Evolutionary conservation across 768 basidiomycete genomes (phyloP).

Genomic region (Xerocomus spinulosus): DNA sequence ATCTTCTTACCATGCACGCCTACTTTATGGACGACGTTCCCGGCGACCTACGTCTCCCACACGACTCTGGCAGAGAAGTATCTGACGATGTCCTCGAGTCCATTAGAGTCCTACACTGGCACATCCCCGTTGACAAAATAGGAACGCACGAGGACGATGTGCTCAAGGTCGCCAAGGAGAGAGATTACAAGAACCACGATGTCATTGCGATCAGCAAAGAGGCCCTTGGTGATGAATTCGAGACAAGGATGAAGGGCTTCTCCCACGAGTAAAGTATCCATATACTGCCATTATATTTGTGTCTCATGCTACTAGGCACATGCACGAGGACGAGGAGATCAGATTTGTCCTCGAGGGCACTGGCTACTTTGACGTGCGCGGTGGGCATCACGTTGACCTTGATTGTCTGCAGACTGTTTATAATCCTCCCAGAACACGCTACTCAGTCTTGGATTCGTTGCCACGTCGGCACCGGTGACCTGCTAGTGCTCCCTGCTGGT

Average conservation of each 20-base stretch:
- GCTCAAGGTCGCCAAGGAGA: slow-evolving; percentile 58
- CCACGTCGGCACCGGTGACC: slow-evolving; percentile 71
- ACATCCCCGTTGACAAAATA: slow-evolving; percentile 54
- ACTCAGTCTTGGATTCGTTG: slow-evolving; percentile 79
- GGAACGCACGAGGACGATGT: slow-evolving; percentile 47
- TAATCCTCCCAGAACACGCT: slow-evolving; percentile 46
- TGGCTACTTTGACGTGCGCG: slow-evolving; percentile 87
- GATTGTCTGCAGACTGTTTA: background rate
- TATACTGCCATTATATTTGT: background rate
- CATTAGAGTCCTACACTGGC: slow-evolving; percentile 65
- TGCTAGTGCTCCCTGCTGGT: slow-evolving; percentile 81
- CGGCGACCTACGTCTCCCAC: slow-evolving; percentile 77
- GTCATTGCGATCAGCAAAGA: slow-evolving; percentile 70
- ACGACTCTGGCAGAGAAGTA: slow-evolving; percentile 58
- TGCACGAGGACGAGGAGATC: slow-evolving; percentile 95
- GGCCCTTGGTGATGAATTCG: slow-evolving; percentile 75
- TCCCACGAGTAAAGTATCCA: slow-evolving; percentile 62
- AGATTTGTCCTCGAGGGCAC: slow-evolving; percentile 77
- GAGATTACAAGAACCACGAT: slow-evolving; percentile 81
- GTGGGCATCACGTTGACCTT: slow-evolving; percentile 35
- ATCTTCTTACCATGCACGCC: slow-evolving; percentile 49
- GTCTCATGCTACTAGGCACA: slow-evolving; percentile 48
- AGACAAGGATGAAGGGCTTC: slow-evolving; percentile 74
- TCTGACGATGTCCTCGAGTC: slow-evolving; percentile 43
- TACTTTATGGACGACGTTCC: slow-evolving; percentile 70